Base-by-base conservation (phyloP, 352 stramenopile genomes). In the Phytopythium vexans region DNA sequence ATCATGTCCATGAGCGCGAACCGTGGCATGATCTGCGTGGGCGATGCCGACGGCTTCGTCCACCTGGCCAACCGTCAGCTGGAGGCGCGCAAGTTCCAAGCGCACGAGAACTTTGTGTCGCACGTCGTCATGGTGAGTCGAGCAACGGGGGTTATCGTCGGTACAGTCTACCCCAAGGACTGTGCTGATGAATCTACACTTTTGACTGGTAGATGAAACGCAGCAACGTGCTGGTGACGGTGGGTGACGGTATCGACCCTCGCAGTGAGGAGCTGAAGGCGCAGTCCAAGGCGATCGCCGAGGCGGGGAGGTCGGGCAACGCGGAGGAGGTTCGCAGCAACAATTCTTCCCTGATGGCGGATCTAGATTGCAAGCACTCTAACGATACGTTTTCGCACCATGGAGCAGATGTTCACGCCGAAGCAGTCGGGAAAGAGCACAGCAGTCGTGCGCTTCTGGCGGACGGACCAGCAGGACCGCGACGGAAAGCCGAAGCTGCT, bases 1-100 rank as follows among this genome's bases (percentile, higher is more conserved):
- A 90, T 94, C 54, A 94, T 82, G 50, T 70, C 68, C 54, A 94
- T 93, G 85, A 93, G 82, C 51, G 85, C 82, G 45, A 94, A 94
- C 55, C 82, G 85, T 54, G 85, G 85, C 53, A 74, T 94, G 57
- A 85, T 94, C 60, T 90, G 82, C 60, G 72, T 93, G 12, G 85
- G 85, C 53, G 85, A 94, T 56, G 78, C 80, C 41, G 79, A 92
- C 49, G 85, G 85, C 15, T 91, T 81, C 60, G 77, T 94, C n/a
- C 81, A 93, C 41, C 58, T 94, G 51, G 78, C 82, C 27, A 94
- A 94, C 46, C 81, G 82, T 0, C 85, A 89, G 54, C 62, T 93
- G 12, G 85, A 94, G 60, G 77, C 72, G 52, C 80, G 85, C 35
- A 88, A 88, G 56, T 94, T 93, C 53, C 85, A 86, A 51, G 85